Evolutionary conservation across 1,139 yeast genomes (phyloP), one percentile per base, ranked within the genome.

Genomic region (Candida sanyaensis): DNA sequence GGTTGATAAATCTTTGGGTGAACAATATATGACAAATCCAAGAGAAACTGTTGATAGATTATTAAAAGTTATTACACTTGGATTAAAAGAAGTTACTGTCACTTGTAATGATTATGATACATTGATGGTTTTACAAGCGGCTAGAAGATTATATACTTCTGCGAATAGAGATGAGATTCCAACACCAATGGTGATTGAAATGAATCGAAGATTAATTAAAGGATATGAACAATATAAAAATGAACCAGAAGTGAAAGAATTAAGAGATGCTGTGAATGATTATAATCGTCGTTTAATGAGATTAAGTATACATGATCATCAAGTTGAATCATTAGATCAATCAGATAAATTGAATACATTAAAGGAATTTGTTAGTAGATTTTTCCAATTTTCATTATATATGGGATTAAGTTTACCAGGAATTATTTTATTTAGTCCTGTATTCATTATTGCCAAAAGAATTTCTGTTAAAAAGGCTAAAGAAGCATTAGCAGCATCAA

Each of bases 51-150:
- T 91, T 9, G 80, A 81, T 47, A 81, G 83, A 46, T 71, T 92
- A 37, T 72, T 93, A 56, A 87, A 85, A 26, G 74, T 77, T 21
- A 80, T 92, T 42, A 84, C 93, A 3, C 80, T 84, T 51, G 89
- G 92, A 13, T 75, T 93, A 54, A 85, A 85, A 58, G 84, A 96
- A 10, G 98, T 92, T 24, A 92, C 98, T 1, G 95, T 92, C 3
- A 86, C 93, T n/a, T 88, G 96, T 62, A 86, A 91, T 27, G 98
- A 93, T 65, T 93, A 86, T 67, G 98, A 92, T 55, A 90, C 97
- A 4, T 72, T 93, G 48, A 88, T 91, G 84, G 90, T 89, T n/a
- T 84, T 92, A 43, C 99, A 93, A 66, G 96, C 97, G 3, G 96
- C 96, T 38, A 61, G 80, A 51, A 62, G 80, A 48, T 62, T 75